phyloP scores from a whole-genome alignment of 2,329 filamentous ascomycete species.

The Cylindrodendrum hubeiense region DNA sequence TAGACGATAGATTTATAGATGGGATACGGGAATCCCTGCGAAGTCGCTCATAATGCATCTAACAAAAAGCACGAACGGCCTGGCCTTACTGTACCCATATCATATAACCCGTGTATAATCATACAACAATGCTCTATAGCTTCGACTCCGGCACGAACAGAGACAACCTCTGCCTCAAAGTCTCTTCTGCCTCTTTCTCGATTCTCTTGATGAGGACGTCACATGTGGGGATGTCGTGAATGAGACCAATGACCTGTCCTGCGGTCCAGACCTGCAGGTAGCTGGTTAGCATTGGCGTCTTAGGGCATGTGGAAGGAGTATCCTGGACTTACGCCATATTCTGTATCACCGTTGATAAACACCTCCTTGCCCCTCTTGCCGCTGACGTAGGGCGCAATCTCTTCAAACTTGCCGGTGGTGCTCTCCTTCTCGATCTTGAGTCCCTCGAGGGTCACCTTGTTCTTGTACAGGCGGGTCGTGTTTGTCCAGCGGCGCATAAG shows the following conservation, averaged over 20 bases:
- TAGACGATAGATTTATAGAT: constrained; percentile 19
- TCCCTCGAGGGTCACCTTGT: constrained; percentile 86
- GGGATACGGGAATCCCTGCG: constrained; percentile 10
- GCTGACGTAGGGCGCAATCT: constrained; percentile 88
- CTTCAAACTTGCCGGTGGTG: constrained; percentile 86
- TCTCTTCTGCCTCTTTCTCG: constrained; percentile 79
- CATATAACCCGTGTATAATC: constrained; percentile 16
- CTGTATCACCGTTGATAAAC: constrained; percentile 90
- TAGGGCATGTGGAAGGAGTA: not conserved
- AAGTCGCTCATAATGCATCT: constrained; percentile 22
- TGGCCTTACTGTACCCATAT: constrained; percentile 4
- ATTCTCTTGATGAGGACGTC: constrained; percentile 77
- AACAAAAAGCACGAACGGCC: constrained; percentile 11
- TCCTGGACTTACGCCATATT: constrained; percentile 80
- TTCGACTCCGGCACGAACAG: constrained; percentile 70
- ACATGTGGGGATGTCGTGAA: constrained; percentile 86
- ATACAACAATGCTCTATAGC: constrained; percentile 57
- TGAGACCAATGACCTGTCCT: constrained; percentile 92
- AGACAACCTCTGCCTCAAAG: constrained; percentile 70
- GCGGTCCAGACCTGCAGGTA: constrained; percentile 87
- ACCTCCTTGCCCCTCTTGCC: constrained; percentile 93
- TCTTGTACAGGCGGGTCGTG: constrained; percentile 88
- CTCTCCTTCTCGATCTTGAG: constrained; percentile 87
- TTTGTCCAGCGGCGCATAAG: constrained; percentile 93
- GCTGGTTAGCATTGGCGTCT: constrained; percentile 30